These are phyloP conservation scores for Kwoniella shandongensis DNA, from an alignment of 768 basidiomycete genomes.

Conservation along the genomic window DNA sequence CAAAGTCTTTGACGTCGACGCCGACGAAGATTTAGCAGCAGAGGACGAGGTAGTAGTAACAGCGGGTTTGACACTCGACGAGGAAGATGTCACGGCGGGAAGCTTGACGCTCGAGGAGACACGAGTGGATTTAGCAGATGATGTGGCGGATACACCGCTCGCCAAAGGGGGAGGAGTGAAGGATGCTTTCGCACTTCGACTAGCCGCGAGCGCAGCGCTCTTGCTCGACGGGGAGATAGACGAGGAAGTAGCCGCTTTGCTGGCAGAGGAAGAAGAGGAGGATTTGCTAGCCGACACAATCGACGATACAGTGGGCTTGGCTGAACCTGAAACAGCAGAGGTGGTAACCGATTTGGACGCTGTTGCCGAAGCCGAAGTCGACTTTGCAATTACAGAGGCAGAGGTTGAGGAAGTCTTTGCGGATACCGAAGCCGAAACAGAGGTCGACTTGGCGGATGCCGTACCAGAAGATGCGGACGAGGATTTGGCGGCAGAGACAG, in stretches of 20 bases:
- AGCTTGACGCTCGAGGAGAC: no score
- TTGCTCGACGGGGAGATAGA: no score
- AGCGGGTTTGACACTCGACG: no score
- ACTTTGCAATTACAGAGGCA: constrained; percentile 5
- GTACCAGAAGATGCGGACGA: neutral
- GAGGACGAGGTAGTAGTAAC: constrained; percentile 4
- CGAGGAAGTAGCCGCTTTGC: neutral
- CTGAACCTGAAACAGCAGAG: neutral
- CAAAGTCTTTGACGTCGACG: constrained; percentile 3
- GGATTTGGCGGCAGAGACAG: constrained; percentile 2
- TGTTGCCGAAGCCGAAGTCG: constrained; percentile 15
- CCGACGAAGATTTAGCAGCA: neutral
- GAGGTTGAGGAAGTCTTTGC: constrained; percentile 10
- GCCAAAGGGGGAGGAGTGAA: constrained; percentile 4
- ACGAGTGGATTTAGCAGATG: no score
- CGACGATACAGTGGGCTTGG: neutral
- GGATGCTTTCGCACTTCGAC: constrained; percentile 3
- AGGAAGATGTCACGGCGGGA: no score
- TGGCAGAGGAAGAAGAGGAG: constrained; percentile 6
- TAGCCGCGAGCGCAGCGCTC: no score
- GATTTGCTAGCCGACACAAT: constrained; percentile 6
- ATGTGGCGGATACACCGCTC: neutral
- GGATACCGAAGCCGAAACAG: constrained; percentile 6
- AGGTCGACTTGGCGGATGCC: constrained; percentile 9
- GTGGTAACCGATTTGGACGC: neutral